These are phyloP conservation scores for Globisporangium iwayamae DNA, from an alignment of 352 stramenopile species.

Conservation along the genomic window DNA sequence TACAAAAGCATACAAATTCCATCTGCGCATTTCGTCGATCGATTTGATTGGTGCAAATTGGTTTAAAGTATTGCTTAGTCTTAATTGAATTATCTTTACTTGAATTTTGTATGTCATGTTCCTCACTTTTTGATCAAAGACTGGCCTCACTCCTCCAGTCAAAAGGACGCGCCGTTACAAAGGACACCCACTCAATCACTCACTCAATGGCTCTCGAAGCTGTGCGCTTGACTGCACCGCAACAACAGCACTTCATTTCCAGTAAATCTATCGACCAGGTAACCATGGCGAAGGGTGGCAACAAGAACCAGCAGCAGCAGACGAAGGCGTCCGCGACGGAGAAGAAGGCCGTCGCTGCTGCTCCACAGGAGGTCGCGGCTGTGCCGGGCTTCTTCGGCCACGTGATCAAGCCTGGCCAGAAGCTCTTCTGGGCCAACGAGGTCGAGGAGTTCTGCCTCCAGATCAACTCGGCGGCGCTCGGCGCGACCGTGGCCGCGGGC, in stretches of 20 bases:
- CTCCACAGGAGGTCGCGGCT: slow-evolving; percentile 34
- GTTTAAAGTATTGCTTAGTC: no score
- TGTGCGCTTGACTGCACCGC: not conserved
- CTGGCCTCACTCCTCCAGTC: not conserved
- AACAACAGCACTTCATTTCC: not conserved
- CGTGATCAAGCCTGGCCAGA: slow-evolving; percentile 56
- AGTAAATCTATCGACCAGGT: not conserved
- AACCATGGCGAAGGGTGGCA: slow-evolving; percentile 9
- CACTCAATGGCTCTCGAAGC: not conserved
- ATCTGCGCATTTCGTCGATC: no score
- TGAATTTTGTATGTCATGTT: slow-evolving; percentile 10
- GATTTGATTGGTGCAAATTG: no score
- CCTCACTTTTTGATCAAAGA: not conserved
- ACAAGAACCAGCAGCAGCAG: slow-evolving; percentile 9
- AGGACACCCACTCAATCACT: not conserved
- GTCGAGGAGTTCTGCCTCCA: slow-evolving; percentile 75
- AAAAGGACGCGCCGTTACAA: not conserved
- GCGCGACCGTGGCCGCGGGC: slow-evolving; percentile 39
- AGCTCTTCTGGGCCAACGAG: slow-evolving; percentile 68
- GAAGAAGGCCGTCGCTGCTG: slow-evolving; percentile 2
- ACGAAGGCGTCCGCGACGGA: slow-evolving; percentile 2
- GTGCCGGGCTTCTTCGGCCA: slow-evolving; percentile 81
- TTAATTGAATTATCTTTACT: no score
- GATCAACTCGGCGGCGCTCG: slow-evolving; percentile 73
- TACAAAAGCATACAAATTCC: no score